These are phyloP conservation scores for Didymella arachidicola DNA, from an alignment of 2,329 filamentous ascomycete genomes.

Conservation along the genomic window DNA sequence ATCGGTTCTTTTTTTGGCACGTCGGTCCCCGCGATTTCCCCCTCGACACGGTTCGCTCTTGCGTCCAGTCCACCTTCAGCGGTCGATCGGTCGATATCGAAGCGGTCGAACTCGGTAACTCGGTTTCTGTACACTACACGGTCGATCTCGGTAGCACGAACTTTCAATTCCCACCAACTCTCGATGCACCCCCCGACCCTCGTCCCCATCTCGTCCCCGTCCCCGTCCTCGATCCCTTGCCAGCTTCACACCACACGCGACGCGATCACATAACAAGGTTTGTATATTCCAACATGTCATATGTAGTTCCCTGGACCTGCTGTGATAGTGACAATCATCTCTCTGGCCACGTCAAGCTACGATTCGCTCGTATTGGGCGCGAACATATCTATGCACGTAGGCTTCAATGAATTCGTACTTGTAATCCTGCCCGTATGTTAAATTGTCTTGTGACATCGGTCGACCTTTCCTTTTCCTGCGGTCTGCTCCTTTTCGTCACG, in stretches of 20 bases:
- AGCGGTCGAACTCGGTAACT: slow-evolving; percentile 41
- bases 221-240: slow-evolving; percentile 5
- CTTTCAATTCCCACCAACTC: slow-evolving; percentile 28
- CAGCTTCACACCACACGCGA: slow-evolving; percentile 9
- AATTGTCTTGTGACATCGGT: neutral
- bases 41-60: slow-evolving; percentile 44
- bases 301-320: slow-evolving; percentile 1
- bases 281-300: slow-evolving; percentile 21
- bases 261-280: slow-evolving; percentile 18
- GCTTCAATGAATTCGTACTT: neutral
- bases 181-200: slow-evolving; percentile 25
- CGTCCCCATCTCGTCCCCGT: slow-evolving; percentile 13
- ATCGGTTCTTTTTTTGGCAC: slow-evolving; percentile 43
- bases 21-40: slow-evolving; percentile 47
- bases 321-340: slow-evolving; percentile 15
- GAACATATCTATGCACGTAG: neutral
- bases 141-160: slow-evolving; percentile 45
- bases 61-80: slow-evolving; percentile 33
- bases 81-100: slow-evolving; percentile 47
- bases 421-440: neutral
- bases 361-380: neutral
- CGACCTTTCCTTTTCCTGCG: neutral
- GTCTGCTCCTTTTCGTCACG: neutral
- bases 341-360: neutral
- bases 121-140: slow-evolving; percentile 49